Conservation (phyloP, 2,329 filamentous ascomycete genomes). For the Fusarium sp. region DNA sequence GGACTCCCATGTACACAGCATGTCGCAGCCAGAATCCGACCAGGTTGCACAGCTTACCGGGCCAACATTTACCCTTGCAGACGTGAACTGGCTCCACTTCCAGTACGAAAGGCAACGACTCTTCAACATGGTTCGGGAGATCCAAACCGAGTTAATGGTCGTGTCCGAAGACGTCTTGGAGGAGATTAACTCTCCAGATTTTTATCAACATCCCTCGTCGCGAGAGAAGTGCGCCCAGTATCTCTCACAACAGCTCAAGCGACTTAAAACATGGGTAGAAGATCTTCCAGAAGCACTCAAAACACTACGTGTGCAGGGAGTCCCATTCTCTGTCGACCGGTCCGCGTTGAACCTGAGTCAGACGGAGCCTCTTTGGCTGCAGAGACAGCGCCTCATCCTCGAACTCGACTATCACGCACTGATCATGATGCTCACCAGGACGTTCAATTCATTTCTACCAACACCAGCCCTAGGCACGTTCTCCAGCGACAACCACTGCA, state of each 20-base stretch:
- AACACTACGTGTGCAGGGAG: conserved; percentile 49
- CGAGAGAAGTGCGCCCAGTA: conserved; percentile 47
- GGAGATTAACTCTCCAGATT: conserved; percentile 28
- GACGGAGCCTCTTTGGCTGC: conserved; percentile 57
- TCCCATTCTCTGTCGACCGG: conserved; percentile 54
- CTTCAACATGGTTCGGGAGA: conserved; percentile 31
- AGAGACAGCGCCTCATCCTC: conserved; percentile 55
- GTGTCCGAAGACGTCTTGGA: conserved; percentile 31
- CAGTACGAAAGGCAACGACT: conserved; percentile 33
- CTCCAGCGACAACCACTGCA: conserved; percentile 44
- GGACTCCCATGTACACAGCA: not conserved
- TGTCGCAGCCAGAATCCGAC: conserved; percentile 17
- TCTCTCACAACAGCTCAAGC: conserved; percentile 46
- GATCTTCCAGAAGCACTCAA: conserved; percentile 55
- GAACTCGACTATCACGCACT: conserved; percentile 59
- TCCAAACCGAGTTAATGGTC: conserved; percentile 28
- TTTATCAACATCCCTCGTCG: conserved; percentile 41
- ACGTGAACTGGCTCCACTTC: conserved; percentile 42
- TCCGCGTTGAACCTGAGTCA: conserved; percentile 48
- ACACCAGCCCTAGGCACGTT: conserved; percentile 43
- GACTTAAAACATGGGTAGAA: conserved; percentile 43
- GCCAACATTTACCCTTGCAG: conserved; percentile 31
- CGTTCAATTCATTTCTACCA: conserved; percentile 54
- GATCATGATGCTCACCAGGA: conserved; percentile 53
- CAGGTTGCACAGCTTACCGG: conserved; percentile 20